Base-by-base conservation (phyloP, 768 basidiomycete species). In the Boletus vinaceobasis region DNA sequence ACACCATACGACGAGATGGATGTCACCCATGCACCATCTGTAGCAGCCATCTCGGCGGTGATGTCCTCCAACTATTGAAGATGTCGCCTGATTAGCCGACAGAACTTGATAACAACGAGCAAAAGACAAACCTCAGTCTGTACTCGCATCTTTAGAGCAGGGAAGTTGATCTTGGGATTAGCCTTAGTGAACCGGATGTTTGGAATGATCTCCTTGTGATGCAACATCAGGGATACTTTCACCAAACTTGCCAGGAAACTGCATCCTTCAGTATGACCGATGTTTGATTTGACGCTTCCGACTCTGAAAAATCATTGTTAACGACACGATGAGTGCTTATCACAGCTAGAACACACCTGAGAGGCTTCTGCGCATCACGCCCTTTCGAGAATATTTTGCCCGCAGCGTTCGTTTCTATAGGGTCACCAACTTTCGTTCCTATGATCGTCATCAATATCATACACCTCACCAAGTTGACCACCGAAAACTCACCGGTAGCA, bases 371-470 rank as follows among this genome's bases (percentile, higher is more conserved):
- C 17, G 3, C 52, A 31, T 61, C 54, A 5, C 66, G 60, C 9
- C 62, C 59, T 33, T 65, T 46, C 27, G 67, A 60, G 39, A 74
- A 74, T 7, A 70, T 57, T 33, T 65, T 65, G 1, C 79, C 79
- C 21, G 77, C 76, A 66, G 75, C 77, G 52, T 80, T 81, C 10
- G 75, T 75, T 59, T 82, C 80, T 1, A 73, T 76, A 1, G 80
- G 79, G 56, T 82, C 80, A 0, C 79, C 80, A 31, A 65, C 70
- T 36, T 75, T 72, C 3, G 80, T 80, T 35, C 64, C 64, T 65
- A 37, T 2, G 23, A 43, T 42, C 10, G 2, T 7, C 7, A 44
- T 65, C 46, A 62, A 23, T 36, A 43, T n/a, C 43, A 17, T 11
- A 0, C 7, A 19, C 17, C 32, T 15, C 31, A 14, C 15, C 26